These are phyloP conservation scores for Colletotrichum sp. DNA, from an alignment of 2,329 filamentous ascomycete species.

Conservation along the genomic window DNA sequence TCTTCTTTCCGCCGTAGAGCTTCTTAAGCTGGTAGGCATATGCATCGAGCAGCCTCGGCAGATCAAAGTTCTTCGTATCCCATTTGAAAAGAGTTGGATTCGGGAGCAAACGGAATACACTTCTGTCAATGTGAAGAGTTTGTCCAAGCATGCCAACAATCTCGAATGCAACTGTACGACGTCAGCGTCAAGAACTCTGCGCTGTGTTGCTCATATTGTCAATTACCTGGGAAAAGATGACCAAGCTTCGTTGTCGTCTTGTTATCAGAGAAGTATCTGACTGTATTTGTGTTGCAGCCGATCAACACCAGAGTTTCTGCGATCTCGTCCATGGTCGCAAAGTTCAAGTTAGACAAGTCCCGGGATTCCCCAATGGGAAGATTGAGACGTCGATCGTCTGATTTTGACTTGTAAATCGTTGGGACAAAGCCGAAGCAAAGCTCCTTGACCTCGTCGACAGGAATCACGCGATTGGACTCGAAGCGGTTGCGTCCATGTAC, in stretches of 20 bases:
- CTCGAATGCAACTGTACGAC: conserved; percentile 56
- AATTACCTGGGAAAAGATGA: too few species aligned
- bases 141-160: conserved; percentile 62
- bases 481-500: conserved; percentile 55
- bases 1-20: background rate
- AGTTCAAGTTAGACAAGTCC: conserved; percentile 48
- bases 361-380: conserved; percentile 44
- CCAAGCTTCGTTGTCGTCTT: too few species aligned
- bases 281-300: conserved; percentile 58
- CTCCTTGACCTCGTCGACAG: conserved; percentile 57
- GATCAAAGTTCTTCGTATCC: conserved; percentile 53
- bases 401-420: conserved; percentile 52
- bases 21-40: conserved; percentile 35
- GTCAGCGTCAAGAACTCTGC: too few species aligned
- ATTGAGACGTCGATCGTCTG: conserved; percentile 43
- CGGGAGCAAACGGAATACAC: conserved; percentile 57
- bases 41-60: conserved; percentile 45
- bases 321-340: conserved; percentile 55
- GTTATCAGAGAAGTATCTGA: too few species aligned
- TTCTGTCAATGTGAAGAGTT: conserved; percentile 53
- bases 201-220: too few species aligned
- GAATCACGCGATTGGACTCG: conserved; percentile 55
- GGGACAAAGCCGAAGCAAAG: conserved; percentile 61
- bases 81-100: conserved; percentile 62
- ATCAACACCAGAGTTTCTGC: conserved; percentile 57